A percentile compares a stretch with the other conserved stretches of the same genome.
Conservation (phyloP, 352 stramenopile genomes). For the Globisporangium recalcitrans region DNA sequence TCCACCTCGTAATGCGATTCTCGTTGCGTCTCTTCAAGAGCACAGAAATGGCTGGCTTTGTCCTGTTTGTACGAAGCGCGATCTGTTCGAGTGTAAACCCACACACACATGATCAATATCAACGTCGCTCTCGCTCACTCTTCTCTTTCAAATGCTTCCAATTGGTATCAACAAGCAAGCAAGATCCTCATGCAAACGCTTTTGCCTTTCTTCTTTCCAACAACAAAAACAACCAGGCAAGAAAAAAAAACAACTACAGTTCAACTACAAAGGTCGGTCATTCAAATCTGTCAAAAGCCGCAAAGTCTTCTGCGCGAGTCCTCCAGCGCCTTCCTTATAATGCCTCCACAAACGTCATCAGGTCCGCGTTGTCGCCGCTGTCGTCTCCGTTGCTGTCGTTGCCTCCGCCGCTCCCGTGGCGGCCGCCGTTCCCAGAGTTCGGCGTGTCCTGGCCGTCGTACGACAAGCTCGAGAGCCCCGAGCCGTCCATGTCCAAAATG, state of each 20-base stretch:
- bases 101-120: too few relatives aligned
- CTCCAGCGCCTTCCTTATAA: constrained; percentile 23
- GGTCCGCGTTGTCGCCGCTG: constrained; percentile 47
- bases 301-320: neutral
- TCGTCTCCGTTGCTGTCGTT: constrained; percentile 29
- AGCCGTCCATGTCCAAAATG: constrained; percentile 68
- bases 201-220: neutral
- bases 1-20: too few relatives aligned
- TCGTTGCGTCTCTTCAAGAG: too few relatives aligned
- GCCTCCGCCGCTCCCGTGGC: constrained; percentile 18
- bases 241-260: neutral
- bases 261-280: neutral
- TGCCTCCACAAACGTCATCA: constrained; percentile 74
- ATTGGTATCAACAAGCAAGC: neutral
- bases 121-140: too few relatives aligned
- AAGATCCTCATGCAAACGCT: neutral
- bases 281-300: neutral
- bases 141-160: too few relatives aligned
- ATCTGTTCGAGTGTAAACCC: neutral
- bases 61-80: neutral
- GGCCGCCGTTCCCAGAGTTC: constrained; percentile 23
- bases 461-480: constrained; percentile 26
- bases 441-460: constrained; percentile 37
- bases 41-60: neutral
- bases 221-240: neutral